Base-by-base conservation (phyloP, 2,329 filamentous ascomycete species). In the Fusarium lateritium region DNA sequence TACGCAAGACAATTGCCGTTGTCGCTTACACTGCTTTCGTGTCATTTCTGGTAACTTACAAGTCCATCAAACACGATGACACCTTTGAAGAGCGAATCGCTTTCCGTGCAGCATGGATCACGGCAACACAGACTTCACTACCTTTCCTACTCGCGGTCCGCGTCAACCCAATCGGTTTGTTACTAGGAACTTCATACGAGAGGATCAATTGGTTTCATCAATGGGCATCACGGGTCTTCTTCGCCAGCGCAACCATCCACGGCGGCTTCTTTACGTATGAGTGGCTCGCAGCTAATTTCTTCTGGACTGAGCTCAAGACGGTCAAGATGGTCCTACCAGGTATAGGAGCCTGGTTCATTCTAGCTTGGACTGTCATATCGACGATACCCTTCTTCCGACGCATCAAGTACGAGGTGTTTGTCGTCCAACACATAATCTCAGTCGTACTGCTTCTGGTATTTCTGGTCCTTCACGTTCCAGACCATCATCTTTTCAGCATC, bases 401-500 rank as follows among this genome's bases (percentile, higher is more conserved):
- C 15, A 60, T 73, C 17, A 73, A 71, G 52, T 76, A 76, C 28
- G 74, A 76, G 49, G 57, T 76, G 3, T 76, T 76, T n/a, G 72
- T 76, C 10, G 28, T 70, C n/a, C 74, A 76, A 44, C 74, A 76
- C 24, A 64, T 76, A 9, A 14, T 64, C 2, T 75, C 74, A 1
- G 65, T 75, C 4, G 62, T 72, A 7, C 19, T 70, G n/a, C 44
- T 75, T 11, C 26, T 75, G 2, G 59, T 65, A 3, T 71, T 75
- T 5, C 40, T 75, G 2, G 53, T 75, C 4, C 62, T 75, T 3
- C 73, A 75, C 15, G 73, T 75, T 39, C 73, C 73, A 22, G 59
- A 70, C 2, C 73, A 75, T 14, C 73, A 75, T 19, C 69, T 73
- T 1, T 75, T 75, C 22, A 75, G 73, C 34, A 62, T 75, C 40